These are phyloP conservation scores for Cercis canadensis DNA, from an alignment of 306 rosid species.

Conservation along the genomic window DNA sequence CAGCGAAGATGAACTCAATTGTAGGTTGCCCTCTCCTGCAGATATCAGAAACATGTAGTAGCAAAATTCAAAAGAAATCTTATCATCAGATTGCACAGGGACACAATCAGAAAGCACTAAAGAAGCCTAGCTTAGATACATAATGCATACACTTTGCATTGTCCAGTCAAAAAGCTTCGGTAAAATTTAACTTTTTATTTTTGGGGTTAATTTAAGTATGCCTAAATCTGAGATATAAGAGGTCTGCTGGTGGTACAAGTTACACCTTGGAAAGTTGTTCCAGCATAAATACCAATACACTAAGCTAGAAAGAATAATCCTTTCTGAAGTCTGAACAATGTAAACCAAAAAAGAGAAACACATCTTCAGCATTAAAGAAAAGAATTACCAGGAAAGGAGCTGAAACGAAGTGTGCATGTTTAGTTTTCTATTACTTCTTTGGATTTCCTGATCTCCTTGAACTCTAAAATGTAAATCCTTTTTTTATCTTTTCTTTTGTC, in stretches of 20 bases:
- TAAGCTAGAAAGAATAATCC: not conserved
- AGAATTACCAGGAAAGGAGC: slow-evolving; percentile 10
- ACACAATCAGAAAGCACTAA: slow-evolving; percentile 31
- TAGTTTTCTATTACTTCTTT: not conserved
- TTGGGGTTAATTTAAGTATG: slow-evolving; percentile 26
- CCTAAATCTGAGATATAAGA: slow-evolving; percentile 9
- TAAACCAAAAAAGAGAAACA: not conserved
- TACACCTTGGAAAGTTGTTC: slow-evolving; percentile 9
- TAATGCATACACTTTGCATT: slow-evolving; percentile 16
- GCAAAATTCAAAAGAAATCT: slow-evolving; percentile 31
- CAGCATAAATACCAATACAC: not conserved
- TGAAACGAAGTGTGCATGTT: not conserved
- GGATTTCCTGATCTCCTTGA: not conserved
- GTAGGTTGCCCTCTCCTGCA: slow-evolving; percentile 92
- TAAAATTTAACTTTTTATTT: slow-evolving; percentile 19
- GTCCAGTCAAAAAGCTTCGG: slow-evolving; percentile 25
- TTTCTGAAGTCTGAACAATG: not conserved
- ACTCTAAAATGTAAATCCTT: not conserved
- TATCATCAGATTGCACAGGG: not conserved
- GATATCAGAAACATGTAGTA: slow-evolving; percentile 46
- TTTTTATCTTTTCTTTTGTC: not conserved
- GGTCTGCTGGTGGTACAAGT: slow-evolving; percentile 4
- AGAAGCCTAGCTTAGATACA: slow-evolving; percentile 32
- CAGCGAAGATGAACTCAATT: slow-evolving; percentile 88
- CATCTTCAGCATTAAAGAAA: not conserved